These are phyloP conservation scores for Kernera saxatilis DNA, from an alignment of 345 rosid genomes.

Conservation along the genomic window DNA sequence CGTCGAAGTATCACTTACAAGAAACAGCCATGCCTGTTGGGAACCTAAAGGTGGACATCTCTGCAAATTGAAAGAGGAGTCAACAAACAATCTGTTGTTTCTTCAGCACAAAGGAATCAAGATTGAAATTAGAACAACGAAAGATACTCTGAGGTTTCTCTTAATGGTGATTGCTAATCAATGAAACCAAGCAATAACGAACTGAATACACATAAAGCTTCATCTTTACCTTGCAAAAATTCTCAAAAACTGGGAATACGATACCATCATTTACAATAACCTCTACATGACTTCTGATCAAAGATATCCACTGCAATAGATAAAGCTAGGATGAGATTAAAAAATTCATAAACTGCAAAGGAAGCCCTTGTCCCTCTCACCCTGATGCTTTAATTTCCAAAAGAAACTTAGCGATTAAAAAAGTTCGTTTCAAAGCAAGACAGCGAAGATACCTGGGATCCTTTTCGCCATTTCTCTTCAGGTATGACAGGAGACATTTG, in stretches of 20 bases:
- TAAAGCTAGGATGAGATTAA: neutral
- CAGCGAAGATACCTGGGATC: conserved; percentile 65
- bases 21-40: conserved; percentile 51
- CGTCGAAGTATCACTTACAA: conserved; percentile 41
- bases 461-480: conserved; percentile 77
- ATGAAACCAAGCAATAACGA: neutral
- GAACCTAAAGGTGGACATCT: conserved; percentile 61
- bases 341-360: neutral
- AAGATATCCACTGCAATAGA: conserved; percentile 74
- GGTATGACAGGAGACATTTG: conserved; percentile 67
- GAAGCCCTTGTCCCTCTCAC: neutral
- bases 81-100: neutral
- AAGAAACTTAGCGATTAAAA: neutral
- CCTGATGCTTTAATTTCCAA: neutral
- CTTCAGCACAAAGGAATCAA: neutral
- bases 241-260: conserved; percentile 58
- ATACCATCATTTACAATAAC: conserved; percentile 58
- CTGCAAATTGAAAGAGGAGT: conserved; percentile 41
- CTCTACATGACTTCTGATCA: conserved; percentile 71
- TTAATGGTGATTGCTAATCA: neutral
- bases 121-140: neutral
- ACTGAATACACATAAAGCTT: neutral
- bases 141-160: neutral
- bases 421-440: neutral
- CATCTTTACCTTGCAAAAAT: conserved; percentile 66